Evolutionary conservation across 2,329 filamentous ascomycete genomes (phyloP).

Genomic region (Colletotrichum gloeosporioides): DNA sequence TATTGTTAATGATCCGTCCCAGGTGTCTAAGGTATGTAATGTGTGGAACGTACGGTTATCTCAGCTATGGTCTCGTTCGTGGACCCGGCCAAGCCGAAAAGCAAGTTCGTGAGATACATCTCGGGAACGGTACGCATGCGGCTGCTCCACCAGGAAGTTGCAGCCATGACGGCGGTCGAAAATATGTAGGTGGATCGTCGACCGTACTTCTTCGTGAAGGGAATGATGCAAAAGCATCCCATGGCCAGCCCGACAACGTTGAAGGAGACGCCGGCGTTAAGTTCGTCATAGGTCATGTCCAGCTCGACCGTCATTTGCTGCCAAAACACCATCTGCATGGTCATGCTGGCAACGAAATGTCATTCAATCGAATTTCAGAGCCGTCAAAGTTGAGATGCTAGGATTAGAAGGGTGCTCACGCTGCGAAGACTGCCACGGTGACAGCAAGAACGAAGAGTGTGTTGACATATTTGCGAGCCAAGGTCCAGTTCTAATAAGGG

Average conservation of each 20-base stretch:
- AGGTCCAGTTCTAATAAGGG: not conserved
- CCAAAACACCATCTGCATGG: not conserved
- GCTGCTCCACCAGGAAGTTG: conserved; percentile 26
- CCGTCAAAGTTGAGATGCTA: no score
- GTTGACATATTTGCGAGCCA: not conserved
- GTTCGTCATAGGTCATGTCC: not conserved
- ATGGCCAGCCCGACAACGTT: conserved; percentile 24
- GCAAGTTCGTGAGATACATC: conserved; percentile 28
- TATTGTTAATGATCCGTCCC: no score
- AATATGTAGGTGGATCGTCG: conserved; percentile 26
- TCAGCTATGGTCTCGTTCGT: conserved; percentile 44
- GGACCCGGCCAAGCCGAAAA: conserved; percentile 40
- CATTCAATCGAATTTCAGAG: not conserved
- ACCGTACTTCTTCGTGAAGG: conserved; percentile 27
- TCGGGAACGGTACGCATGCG: conserved; percentile 26
- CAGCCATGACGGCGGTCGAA: conserved; percentile 27
- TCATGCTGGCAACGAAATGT: not conserved
- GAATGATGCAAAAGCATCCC: conserved; percentile 26
- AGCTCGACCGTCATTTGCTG: conserved; percentile 27
- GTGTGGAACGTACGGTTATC: conserved; percentile 34
- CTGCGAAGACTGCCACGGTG: not conserved
- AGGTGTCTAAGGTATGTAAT: no score
- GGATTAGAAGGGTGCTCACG: not conserved
- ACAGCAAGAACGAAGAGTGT: not conserved
- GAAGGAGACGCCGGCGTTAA: conserved; percentile 11